Conservation (phyloP, 2,329 filamentous ascomycete species). For the Diaporthe amygdali region DNA sequence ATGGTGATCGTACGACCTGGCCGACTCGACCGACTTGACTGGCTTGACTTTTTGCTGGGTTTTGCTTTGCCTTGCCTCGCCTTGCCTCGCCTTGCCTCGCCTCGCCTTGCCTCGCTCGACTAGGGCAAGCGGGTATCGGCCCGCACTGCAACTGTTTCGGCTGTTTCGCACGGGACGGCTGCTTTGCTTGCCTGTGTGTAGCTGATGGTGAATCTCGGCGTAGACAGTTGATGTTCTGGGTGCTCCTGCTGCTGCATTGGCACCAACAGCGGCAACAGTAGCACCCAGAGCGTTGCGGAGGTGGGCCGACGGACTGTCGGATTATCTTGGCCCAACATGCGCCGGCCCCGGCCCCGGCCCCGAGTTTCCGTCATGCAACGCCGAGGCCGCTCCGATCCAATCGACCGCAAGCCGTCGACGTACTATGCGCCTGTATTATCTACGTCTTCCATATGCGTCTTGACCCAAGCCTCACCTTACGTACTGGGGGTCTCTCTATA, state of each 20-base stretch:
- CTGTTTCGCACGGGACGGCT: background rate
- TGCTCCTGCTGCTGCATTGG: background rate
- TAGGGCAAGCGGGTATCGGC: background rate
- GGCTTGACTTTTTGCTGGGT: background rate
- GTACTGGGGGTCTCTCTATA: too few species aligned
- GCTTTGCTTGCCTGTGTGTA: background rate
- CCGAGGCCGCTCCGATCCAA: background rate
- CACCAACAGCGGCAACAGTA: background rate
- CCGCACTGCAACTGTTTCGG: background rate
- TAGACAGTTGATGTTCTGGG: background rate
- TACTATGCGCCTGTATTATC: too few species aligned
- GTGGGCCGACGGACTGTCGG: background rate
- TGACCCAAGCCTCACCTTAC: background rate
- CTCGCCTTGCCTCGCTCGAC: background rate
- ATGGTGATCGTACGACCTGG: conserved; percentile 2
- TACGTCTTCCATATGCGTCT: too few species aligned
- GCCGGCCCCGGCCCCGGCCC: background rate
- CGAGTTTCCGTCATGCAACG: background rate
- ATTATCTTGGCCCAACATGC: background rate
- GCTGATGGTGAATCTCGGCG: background rate
- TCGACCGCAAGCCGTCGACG: background rate
- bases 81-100: background rate
- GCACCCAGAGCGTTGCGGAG: conserved; percentile 5
- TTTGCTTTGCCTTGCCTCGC: background rate
- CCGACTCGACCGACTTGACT: background rate